Percentiles rank a stretch among this genome's conserved stretches.
Evolutionary conservation across 768 basidiomycete species (phyloP).

Genomic region (Suillus tomentosus): DNA sequence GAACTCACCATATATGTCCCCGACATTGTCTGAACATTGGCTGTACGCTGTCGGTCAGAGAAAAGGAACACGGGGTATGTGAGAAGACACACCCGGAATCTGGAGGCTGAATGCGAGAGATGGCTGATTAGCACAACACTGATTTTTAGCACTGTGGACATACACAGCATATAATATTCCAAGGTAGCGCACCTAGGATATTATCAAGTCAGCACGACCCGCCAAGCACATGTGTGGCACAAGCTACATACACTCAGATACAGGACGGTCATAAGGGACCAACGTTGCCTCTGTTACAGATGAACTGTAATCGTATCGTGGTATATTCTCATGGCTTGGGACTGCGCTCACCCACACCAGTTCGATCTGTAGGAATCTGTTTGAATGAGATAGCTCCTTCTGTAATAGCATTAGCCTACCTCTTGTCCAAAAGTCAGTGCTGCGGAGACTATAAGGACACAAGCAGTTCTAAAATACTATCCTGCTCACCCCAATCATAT

Average conservation of each 20-base stretch:
- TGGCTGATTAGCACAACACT: no score
- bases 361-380: background rate
- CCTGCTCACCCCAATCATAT: conserved; percentile 1
- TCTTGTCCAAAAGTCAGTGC: background rate
- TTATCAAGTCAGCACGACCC: no score
- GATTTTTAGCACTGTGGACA: no score
- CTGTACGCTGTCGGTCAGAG: background rate
- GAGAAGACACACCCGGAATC: background rate
- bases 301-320: background rate
- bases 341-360: background rate
- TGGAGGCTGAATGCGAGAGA: background rate
- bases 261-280: background rate
- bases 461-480: background rate
- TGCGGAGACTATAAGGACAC: background rate
- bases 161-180: no score
- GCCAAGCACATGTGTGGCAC: no score
- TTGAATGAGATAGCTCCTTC: background rate
- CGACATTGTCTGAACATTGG: background rate
- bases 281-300: background rate
- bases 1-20: background rate
- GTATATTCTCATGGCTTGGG: background rate
- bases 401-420: background rate
- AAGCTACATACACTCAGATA: background rate
- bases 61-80: background rate
- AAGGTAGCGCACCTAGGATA: no score